Evolutionary conservation across 176 grass and related monocot genomes (phyloP).

Genomic region (Poa pratensis): DNA sequence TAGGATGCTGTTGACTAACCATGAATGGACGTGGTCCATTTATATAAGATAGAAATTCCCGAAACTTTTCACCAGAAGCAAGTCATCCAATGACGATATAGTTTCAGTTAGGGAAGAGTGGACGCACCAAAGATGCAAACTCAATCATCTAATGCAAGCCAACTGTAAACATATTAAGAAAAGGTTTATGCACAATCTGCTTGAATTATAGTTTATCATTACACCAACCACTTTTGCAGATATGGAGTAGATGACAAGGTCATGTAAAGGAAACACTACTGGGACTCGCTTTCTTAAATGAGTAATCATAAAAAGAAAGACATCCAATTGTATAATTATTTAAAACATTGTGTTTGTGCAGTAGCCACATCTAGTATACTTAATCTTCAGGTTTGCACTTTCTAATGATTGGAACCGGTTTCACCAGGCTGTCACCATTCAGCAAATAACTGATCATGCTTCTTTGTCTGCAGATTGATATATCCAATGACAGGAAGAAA

Average conservation of each 20-base stretch:
- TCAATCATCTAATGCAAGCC: neutral
- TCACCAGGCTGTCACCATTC: conserved; percentile 39
- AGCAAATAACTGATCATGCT: neutral
- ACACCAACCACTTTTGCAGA: conserved; percentile 13
- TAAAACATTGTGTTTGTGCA: neutral
- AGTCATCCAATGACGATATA: neutral
- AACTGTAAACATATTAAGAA: conserved; percentile 10
- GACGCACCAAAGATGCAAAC: neutral
- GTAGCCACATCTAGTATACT: neutral
- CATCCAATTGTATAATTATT: conserved; percentile 6
- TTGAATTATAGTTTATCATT: conserved; percentile 34
- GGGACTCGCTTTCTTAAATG: conserved; percentile 6
- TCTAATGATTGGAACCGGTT: conserved; percentile 48
- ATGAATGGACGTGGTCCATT: neutral
- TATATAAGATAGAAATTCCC: neutral
- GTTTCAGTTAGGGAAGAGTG: neutral
- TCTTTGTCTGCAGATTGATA: neutral
- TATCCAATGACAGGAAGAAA: conserved; percentile 11
- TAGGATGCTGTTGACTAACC: neutral
- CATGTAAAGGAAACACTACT: neutral
- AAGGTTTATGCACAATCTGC: neutral
- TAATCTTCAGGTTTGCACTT: neutral
- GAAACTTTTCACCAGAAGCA: neutral
- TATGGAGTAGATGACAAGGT: conserved; percentile 12
- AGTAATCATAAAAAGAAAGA: conserved; percentile 33